Base-by-base conservation (phyloP, 1,284 basidiomycete genomes). In the Laetiporus sulphureus region DNA sequence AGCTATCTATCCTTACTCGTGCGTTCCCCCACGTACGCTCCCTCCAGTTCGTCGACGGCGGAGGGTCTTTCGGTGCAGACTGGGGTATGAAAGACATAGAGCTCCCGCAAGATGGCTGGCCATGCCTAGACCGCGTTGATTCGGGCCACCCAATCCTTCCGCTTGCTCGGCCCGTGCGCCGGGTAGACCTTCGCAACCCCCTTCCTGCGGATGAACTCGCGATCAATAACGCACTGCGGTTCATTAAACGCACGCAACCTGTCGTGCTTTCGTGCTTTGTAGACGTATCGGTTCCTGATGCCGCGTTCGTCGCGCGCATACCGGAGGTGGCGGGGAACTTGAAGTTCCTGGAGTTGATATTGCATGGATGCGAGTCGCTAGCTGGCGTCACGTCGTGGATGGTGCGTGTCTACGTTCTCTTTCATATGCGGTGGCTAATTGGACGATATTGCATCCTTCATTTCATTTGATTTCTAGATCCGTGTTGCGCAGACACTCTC, bases 141-240 rank as follows among this genome's bases (percentile, higher is more conserved):
- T 25, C 32, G 10, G 37, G 31, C 8, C 20, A 18, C 19, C 32
- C 42, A 11, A 20, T 40, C 18, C 38, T 39, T 16, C 32, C 37
- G 3, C 32, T 44, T 21, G 38, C 38, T 12, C 23, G 32, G 31
- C 20, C 42, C 30, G 36, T 44, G 11, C 37, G 42, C 29, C 38
- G 42, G 24, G 24, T 44, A n/a, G 32, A 34, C 13, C 32, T 44
- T 11, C 42, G 42, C 38, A 32, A 35, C 18, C 37, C 42, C 5
- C 30, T 44, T 20, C 16, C 13, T 13, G 25, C 42, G 16, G 29
- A 32, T 20, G 36, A 7, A 4, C 6, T 18, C 13, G 7, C n/a
- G 29, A 35, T 31, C 36, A 30, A 15, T 25, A 36, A 37, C 41
- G 35, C 41, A n/a, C 32, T 36, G 10, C 19, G 31, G 12, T 24